These are phyloP conservation scores for Plantago elongata DNA, from an alignment of 257 asterid genomes.

Conservation along the genomic window DNA sequence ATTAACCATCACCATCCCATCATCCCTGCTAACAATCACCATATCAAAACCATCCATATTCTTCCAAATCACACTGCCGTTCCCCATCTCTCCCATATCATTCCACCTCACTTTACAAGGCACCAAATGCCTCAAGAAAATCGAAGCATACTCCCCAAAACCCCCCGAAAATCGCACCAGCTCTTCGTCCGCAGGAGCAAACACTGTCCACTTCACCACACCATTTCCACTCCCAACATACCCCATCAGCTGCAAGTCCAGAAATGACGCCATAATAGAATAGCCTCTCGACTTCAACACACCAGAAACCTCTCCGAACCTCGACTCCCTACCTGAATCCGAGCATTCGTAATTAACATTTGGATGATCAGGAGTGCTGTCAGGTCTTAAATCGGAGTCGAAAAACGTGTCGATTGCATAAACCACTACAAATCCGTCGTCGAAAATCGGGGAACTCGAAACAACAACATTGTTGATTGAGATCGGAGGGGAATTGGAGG, in stretches of 20 bases:
- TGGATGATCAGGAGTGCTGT: conserved; percentile 10
- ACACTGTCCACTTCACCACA: conserved; percentile 42
- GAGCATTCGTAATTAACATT: conserved; percentile 27
- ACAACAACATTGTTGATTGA: conserved; percentile 50
- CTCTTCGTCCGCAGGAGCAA: conserved; percentile 62
- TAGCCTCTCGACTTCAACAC: conserved; percentile 59
- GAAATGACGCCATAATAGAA: conserved; percentile 60
- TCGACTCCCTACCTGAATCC: conserved; percentile 32
- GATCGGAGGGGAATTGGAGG: conserved; percentile 29
- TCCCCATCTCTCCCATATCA: conserved; percentile 38
- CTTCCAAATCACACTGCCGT: conserved; percentile 39
- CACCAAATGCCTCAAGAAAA: conserved; percentile 62
- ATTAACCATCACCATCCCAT: conserved; percentile 41
- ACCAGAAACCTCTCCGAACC: conserved; percentile 41
- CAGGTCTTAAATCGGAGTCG: conserved; percentile 30
- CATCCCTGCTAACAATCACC: conserved; percentile 37
- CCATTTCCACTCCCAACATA: conserved; percentile 18
- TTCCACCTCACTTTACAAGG: conserved; percentile 55
- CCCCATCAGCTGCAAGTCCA: conserved; percentile 65
- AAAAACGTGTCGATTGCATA: conserved; percentile 55
- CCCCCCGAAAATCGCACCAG: conserved; percentile 43
- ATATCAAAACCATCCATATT: conserved; percentile 38
- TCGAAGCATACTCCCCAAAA: conserved; percentile 33
- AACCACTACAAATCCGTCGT: conserved; percentile 57
- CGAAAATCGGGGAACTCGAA: conserved; percentile 43